phyloP scores from a whole-genome alignment of 805 yeast species.

The Candida orba region DNA sequence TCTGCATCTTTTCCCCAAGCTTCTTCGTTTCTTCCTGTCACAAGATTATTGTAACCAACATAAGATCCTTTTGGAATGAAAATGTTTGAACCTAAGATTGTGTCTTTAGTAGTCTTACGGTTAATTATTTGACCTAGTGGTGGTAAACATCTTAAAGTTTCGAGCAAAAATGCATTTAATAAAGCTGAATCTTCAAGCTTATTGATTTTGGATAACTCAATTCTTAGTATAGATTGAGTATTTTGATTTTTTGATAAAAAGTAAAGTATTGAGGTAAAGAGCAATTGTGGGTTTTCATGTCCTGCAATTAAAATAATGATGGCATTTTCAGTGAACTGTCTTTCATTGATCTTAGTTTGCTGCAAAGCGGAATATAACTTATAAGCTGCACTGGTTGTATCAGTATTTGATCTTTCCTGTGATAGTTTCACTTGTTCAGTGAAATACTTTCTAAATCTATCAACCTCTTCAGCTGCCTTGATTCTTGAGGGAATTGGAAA shows the following conservation, averaged over 20 bases:
- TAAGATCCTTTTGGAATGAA: constrained; percentile 42
- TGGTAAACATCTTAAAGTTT: constrained; percentile 44
- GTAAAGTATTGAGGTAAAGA: constrained; percentile 40
- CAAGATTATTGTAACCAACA: constrained; percentile 49
- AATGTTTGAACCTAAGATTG: constrained; percentile 34
- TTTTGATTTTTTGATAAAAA: constrained; percentile 36
- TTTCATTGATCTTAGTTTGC: constrained; percentile 30
- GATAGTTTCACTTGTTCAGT: constrained; percentile 28
- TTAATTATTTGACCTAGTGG: constrained; percentile 53
- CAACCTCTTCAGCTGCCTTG: constrained; percentile 37
- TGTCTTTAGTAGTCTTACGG: constrained; percentile 33
- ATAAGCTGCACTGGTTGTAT: constrained; percentile 32
- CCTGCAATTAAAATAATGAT: constrained; percentile 54
- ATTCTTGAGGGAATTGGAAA: constrained; percentile 42
- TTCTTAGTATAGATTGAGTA: constrained; percentile 28
- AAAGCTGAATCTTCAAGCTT: constrained; percentile 19
- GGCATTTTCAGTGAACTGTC: constrained; percentile 47
- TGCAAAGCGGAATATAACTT: constrained; percentile 34
- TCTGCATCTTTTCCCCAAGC: constrained; percentile 42
- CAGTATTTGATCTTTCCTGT: constrained; percentile 17
- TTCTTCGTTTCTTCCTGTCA: constrained; percentile 37
- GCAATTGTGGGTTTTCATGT: constrained; percentile 54
- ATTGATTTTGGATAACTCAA: constrained; percentile 10
- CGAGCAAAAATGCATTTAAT: constrained; percentile 34
- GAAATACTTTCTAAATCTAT: constrained; percentile 32